Evolutionary conservation across 805 yeast genomes (phyloP).

Genomic region (Jamesozyma jinghongensis): DNA sequence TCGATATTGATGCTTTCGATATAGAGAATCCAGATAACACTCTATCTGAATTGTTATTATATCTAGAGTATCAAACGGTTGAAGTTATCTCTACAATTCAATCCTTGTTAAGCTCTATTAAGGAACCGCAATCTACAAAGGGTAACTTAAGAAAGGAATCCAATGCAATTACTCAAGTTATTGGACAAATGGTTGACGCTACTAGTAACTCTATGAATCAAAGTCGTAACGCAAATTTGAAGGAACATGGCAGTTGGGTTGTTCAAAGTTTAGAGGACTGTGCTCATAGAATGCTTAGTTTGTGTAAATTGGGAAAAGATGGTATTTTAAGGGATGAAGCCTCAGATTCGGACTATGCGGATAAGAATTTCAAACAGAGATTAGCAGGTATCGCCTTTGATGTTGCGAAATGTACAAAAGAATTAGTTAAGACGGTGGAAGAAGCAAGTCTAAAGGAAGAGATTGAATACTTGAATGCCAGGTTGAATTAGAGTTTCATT

Average conservation of each 20-base stretch:
- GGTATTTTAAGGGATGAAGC: conserved; percentile 26
- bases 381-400: conserved; percentile 94
- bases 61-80: conserved; percentile 88
- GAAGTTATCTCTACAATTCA: conserved; percentile 87
- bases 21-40: conserved; percentile 85
- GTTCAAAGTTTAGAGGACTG: conserved; percentile 82
- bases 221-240: conserved; percentile 72
- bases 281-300: conserved; percentile 65
- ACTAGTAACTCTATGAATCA: conserved; percentile 83
- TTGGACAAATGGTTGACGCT: conserved; percentile 81
- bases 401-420: conserved; percentile 93
- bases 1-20: conserved; percentile 68
- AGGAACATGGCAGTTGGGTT: conserved; percentile 88
- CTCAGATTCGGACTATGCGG: conserved; percentile 60
- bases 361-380: conserved; percentile 82
- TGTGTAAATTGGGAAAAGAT: conserved; percentile 41
- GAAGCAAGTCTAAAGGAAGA: conserved; percentile 86
- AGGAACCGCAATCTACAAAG: conserved; percentile 65
- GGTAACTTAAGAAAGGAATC: conserved; percentile 68
- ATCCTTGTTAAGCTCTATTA: conserved; percentile 64
- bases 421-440: conserved; percentile 89
- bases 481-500: conserved; percentile 26
- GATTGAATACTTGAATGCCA: conserved; percentile 69
- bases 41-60: conserved; percentile 68
- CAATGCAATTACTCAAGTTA: conserved; percentile 65